Evolutionary conservation across 257 asterid species (phyloP), one percentile per base, ranked within the genome.

Genomic region (Cordia subcordata): DNA sequence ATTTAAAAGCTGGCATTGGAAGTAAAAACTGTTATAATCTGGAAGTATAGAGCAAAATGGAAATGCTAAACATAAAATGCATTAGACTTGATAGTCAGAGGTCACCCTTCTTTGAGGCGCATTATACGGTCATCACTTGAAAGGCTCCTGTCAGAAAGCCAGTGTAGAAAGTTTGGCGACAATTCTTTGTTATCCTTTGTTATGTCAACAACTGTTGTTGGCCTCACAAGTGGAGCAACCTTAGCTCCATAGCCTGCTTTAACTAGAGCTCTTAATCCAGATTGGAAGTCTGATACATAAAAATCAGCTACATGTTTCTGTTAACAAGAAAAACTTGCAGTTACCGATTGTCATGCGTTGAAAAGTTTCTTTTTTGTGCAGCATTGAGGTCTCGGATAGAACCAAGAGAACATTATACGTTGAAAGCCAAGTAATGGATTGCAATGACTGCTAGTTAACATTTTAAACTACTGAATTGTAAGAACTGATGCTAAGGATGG

Each of bases 161-260:
- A 84, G 47, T 69, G 75, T 9, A 70, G 37, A 56, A 79, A 74
- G 65, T 73, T 62, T 5, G 92, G 84, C 42, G 84, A 79, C 21
- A 73, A 44, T 42, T 70, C 82, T 66, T 59, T 73, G 70, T 84
- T 79, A 33, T 65, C 71, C 49, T 74, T 65, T 15, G 74, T 68
- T 19, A 77, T 60, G 56, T 84, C 77, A 32, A 79, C 61, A 60
- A 72, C 75, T 21, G 75, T 69, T n/a, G 77, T 51, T 64, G 82
- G 77, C 38, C 76, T 69, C 61, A 81, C 84, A 58, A 79, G 71
- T 15, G 88, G 82, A 9, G 81, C 68, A 21, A 84, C 84, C 57
- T 77, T 79, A 13, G 88, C 83, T 65, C 86, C 86, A 55, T 77
- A 70, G 27, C 88, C 92, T 49, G 92, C 80, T 72, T 84, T 84